Evolutionary conservation across 306 rosid species (phyloP).

Genomic region (Alnus rubra): DNA sequence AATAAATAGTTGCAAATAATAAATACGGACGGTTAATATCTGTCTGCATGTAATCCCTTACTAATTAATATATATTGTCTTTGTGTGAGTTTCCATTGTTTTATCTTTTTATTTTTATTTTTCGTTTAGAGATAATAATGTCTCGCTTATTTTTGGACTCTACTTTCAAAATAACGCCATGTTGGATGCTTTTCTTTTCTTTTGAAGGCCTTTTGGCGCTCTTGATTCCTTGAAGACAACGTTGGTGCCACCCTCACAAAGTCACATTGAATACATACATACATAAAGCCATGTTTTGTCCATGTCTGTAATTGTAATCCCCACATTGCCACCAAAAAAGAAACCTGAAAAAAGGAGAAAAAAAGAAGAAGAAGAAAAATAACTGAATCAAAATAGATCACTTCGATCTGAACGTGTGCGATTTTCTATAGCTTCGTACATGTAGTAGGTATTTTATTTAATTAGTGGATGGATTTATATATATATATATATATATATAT

Average conservation of each 20-base stretch:
- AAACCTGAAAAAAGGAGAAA: not conserved
- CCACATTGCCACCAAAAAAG: too few relatives aligned
- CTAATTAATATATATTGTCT: not conserved
- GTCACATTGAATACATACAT: not conserved
- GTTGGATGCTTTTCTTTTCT: not conserved
- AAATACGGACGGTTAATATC: too few relatives aligned
- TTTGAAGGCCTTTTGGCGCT: conserved; percentile 10
- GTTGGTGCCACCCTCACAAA: not conserved
- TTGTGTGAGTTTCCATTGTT: not conserved
- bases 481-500: not conserved
- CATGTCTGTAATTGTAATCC: not conserved
- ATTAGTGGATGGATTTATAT: not conserved
- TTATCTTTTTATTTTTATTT: not conserved
- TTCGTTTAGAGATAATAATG: not conserved
- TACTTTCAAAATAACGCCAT: not conserved
- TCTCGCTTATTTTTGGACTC: not conserved
- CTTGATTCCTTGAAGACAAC: conserved; percentile 2
- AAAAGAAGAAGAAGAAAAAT: not conserved
- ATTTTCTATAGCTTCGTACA: too few relatives aligned
- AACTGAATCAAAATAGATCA: too few relatives aligned
- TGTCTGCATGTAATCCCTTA: too few relatives aligned
- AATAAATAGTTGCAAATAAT: too few relatives aligned
- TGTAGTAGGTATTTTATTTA: not conserved
- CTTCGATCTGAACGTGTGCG: too few relatives aligned
- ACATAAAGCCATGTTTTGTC: not conserved